Base-by-base conservation (phyloP, 2,329 filamentous ascomycete genomes). In the Endothia cerciana region DNA sequence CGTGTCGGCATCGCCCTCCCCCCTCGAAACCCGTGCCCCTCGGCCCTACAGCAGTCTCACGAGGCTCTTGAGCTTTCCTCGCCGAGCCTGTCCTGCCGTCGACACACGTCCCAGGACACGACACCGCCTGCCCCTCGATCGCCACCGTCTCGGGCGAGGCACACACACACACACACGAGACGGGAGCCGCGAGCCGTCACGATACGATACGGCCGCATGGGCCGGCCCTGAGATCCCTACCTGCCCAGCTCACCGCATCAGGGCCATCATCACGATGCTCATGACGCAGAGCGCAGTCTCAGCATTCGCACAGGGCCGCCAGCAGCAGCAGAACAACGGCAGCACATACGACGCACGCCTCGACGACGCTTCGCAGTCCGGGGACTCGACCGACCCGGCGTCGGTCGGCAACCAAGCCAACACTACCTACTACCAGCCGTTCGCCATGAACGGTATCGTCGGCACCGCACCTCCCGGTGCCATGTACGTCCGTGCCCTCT, bases 401-500 rank as follows among this genome's bases (percentile, higher is more conserved):
- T 66, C 62, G 60, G 64, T 63, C 56, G 64, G 61, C 66, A 40
- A 60, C 67, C 66, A 63, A 61, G 65, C 33, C 47, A 61, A 13
- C 65, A 40, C 38, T 62, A 70, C 71, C 49, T 74, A 75, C 60
- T 70, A 69, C 58, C 70, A 73, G 71, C 71, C 73, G 60, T 71
- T 71, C 65, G 63, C 69, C 73, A 89, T 89, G 87, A 89, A 89
- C 77, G 85, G 86, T 70, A 81, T 88, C 70, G 80, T 86, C 72
- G 83, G 84, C 69, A 83, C 85, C 70, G 82, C 86, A 74, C 85
- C 87, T 67, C 83, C 83, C 68, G 86, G 87, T 76, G 87, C 89
- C 74, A 90, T 97, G 83, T 98, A 95, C 76, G 95, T 99, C 74
- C 91, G 93, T 75, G 95, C 95, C 57, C 86, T 98, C 70, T 99